A percentile compares a stretch with the other conserved stretches of the same genome.
These are phyloP conservation scores for Thecaphora thlaspeos DNA, from an alignment of 1,284 basidiomycete species.

Conservation along the genomic window DNA sequence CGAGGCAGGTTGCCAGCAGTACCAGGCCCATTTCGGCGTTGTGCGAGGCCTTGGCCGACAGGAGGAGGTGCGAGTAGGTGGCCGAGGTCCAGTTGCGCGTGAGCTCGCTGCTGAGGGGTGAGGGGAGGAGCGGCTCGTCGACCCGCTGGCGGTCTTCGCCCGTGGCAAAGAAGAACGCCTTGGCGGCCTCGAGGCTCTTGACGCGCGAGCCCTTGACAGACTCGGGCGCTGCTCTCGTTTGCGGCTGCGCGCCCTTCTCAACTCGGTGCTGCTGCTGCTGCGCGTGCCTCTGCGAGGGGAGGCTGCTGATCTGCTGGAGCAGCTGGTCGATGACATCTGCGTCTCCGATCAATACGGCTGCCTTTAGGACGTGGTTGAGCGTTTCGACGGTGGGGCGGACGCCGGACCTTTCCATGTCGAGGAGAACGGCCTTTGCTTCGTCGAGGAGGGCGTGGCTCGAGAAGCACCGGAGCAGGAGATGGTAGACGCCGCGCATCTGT, in stretches of 20 bases:
- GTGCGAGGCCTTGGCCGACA: constrained; percentile 21
- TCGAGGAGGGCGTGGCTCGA: constrained; percentile 20
- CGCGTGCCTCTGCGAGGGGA: neutral
- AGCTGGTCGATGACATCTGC: constrained; percentile 10
- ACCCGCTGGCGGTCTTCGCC: neutral
- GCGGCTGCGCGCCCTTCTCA: no score
- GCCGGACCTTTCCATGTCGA: constrained; percentile 30
- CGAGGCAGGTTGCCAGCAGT: constrained; percentile 24
- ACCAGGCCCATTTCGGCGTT: constrained; percentile 39
- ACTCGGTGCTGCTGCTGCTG: neutral
- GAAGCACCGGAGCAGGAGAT: constrained; percentile 22
- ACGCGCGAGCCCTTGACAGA: no score
- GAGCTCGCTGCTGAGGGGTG: constrained; percentile 1
- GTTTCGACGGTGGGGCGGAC: constrained; percentile 19
- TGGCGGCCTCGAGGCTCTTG: neutral
- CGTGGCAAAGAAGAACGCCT: neutral
- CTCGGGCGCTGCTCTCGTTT: no score
- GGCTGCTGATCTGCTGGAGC: constrained; percentile 12
- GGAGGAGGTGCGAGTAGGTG: constrained; percentile 34
- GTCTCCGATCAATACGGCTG: constrained; percentile 22
- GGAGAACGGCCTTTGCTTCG: constrained; percentile 21
- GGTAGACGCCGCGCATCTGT: constrained; percentile 10
- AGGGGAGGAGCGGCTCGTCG: neutral
- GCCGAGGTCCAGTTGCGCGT: constrained; percentile 34
- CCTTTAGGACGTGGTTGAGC: constrained; percentile 33